Conservation (phyloP, 495 filamentous ascomycete species). For the Collariella sp. region DNA sequence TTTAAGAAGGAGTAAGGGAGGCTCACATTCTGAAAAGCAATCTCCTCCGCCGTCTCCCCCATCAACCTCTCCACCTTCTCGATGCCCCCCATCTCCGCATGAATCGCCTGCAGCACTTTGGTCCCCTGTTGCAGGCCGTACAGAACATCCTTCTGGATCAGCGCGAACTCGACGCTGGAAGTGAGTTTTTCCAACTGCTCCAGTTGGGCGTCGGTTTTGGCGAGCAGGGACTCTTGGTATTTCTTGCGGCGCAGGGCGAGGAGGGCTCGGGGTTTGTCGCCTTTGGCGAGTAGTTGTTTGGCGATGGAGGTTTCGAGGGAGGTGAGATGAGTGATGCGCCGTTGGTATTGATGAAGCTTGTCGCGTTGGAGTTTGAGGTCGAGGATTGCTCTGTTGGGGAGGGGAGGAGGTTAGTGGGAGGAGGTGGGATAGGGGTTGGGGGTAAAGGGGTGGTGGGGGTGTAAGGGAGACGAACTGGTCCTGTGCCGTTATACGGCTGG, state of each 20-base stretch:
- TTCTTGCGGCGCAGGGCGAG: slow-evolving; percentile 91
- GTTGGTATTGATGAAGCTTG: slow-evolving; percentile 89
- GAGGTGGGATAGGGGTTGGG: background rate
- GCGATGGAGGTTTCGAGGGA: slow-evolving; percentile 75
- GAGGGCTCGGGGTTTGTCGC: slow-evolving; percentile 71
- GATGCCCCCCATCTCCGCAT: slow-evolving; percentile 91
- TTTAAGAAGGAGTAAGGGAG: background rate
- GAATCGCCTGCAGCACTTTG: slow-evolving; percentile 76
- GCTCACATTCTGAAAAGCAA: slow-evolving; percentile 75
- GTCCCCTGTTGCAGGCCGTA: slow-evolving; percentile 92
- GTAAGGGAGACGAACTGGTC: slow-evolving; percentile 33
- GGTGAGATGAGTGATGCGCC: slow-evolving; percentile 75
- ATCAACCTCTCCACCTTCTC: slow-evolving; percentile 88
- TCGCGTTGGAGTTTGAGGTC: slow-evolving; percentile 97
- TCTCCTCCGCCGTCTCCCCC: slow-evolving; percentile 81
- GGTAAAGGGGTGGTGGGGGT: background rate
- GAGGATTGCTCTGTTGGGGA: slow-evolving; percentile 59
- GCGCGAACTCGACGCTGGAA: slow-evolving; percentile 79
- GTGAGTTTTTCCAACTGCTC: slow-evolving; percentile 79
- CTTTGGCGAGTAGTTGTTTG: slow-evolving; percentile 62
- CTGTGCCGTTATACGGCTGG: slow-evolving; percentile 40
- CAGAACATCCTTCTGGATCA: slow-evolving; percentile 90
- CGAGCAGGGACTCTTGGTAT: slow-evolving; percentile 86
- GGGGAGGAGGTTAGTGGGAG: background rate
- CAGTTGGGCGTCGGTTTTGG: slow-evolving; percentile 85